Conservation (phyloP, 371 early-diverging fungal genomes). For the Encephalitozoon intestinalis region DNA sequence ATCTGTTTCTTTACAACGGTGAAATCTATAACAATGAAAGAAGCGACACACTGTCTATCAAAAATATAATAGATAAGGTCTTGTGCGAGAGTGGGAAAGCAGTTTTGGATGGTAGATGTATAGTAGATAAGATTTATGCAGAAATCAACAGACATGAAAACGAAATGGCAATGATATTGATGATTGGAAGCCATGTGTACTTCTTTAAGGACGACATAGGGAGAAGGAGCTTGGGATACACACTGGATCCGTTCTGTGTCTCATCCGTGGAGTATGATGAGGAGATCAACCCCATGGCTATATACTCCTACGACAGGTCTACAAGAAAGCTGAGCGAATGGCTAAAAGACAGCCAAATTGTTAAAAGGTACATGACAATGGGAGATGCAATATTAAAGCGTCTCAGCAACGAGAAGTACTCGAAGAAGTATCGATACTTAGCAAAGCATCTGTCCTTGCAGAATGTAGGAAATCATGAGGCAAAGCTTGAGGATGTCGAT, state of each 20-base stretch:
- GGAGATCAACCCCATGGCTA: slow-evolving; percentile 30
- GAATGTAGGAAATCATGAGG: not conserved
- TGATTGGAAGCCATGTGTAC: not conserved
- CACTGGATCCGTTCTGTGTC: slow-evolving; percentile 5
- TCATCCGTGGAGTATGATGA: slow-evolving; percentile 26
- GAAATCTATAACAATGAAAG: slow-evolving; percentile 36
- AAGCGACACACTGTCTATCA: slow-evolving; percentile 45
- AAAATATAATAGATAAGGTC: not conserved
- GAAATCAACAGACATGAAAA: slow-evolving; percentile 34
- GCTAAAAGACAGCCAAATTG: not conserved
- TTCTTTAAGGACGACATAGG: slow-evolving; percentile 56
- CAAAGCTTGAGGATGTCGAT: not conserved
- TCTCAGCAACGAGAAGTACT: not conserved
- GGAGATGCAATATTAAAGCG: not conserved
- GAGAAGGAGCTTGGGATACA: slow-evolving; percentile 38
- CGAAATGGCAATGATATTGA: slow-evolving; percentile 35
- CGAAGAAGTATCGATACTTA: not conserved
- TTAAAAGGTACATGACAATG: not conserved
- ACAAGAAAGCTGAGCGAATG: not conserved
- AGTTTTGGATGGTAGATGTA: not conserved
- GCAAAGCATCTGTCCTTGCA: not conserved
- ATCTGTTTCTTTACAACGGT: slow-evolving; percentile 45
- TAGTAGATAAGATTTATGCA: slow-evolving; percentile 19
- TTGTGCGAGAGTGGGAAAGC: not conserved
- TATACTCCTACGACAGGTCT: slow-evolving; percentile 34